phyloP scores from a whole-genome alignment of 495 filamentous ascomycete genomes.

The Hyaloscypha bicolor region DNA sequence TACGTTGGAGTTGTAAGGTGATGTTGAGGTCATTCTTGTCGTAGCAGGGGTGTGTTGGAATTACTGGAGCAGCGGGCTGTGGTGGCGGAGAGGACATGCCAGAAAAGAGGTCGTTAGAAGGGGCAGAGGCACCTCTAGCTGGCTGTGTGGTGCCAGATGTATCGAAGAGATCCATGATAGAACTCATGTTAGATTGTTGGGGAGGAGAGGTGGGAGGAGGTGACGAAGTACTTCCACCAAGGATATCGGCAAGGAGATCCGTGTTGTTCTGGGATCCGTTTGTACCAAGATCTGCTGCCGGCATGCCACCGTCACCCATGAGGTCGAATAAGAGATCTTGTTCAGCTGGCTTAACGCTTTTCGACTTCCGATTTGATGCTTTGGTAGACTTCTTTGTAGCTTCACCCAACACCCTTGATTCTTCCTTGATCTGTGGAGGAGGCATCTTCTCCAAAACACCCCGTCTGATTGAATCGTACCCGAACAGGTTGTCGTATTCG shows the following conservation, averaged over 20 bases:
- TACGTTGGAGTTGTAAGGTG: conserved; percentile 79
- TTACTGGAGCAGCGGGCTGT: conserved; percentile 39
- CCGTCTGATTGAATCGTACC: conserved; percentile 80
- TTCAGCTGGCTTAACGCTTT: conserved; percentile 78
- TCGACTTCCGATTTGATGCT: conserved; percentile 72
- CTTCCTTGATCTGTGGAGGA: conserved; percentile 92
- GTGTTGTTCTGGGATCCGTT: conserved; percentile 76
- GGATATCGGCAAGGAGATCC: conserved; percentile 87
- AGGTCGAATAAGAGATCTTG: conserved; percentile 91
- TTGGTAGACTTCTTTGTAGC: conserved; percentile 80
- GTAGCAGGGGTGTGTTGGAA: conserved; percentile 70
- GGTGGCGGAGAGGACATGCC: conserved; percentile 51
- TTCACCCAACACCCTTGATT: conserved; percentile 86
- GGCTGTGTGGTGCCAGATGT: conserved; percentile 37
- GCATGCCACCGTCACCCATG: conserved; percentile 75
- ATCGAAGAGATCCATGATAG: conserved; percentile 88
- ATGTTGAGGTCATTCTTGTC: conserved; percentile 83
- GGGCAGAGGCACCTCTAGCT: conserved; percentile 44
- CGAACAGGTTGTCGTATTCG: conserved; percentile 92
- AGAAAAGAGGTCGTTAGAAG: conserved; percentile 48
- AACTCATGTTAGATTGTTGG: conserved; percentile 61
- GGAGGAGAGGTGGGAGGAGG: conserved; percentile 55
- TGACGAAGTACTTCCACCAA: conserved; percentile 53
- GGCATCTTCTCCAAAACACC: conserved; percentile 98
- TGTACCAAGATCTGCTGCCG: conserved; percentile 48